Evolutionary conservation across 164 flowering plant species (phyloP), one percentile per base, ranked within the genome.

Genomic region (Hamamelis virginiana): DNA sequence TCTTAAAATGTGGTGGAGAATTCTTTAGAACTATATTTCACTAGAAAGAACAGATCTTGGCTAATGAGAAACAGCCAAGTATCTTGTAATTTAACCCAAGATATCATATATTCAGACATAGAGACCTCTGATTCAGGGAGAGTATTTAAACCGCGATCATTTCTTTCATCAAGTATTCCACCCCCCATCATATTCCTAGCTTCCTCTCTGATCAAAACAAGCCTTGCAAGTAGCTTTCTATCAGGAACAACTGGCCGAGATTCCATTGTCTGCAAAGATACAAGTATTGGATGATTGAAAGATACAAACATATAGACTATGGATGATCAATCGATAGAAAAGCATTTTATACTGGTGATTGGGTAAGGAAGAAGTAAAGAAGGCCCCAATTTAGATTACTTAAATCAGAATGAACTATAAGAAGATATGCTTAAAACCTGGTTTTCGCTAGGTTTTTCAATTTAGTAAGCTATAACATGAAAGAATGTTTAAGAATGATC

Each of bases 141-240:
- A 21, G 89, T 92, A 74, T 23, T 86, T 13, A 95, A 80, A 68
- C 98, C 98, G 48, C 96, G 91, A 66, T 91, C 91, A 82, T 95
- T 91, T 81, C 98, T 87, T 80, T 91, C 97, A 81, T 95, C 98
- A 66, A 95, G 78, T 69, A 95, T 85, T 68, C 98, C 97, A 76
- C 98, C 97, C 68, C 98, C 98, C 98, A 95, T 89, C 98, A 95
- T 89, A 77, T 88, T 87, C 60, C 94, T 84, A 74, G 98, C 96
- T 79, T 95, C 98, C 81, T 95, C 97, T 80, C 97, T 87, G 66
- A 95, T 87, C 76, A 92, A 80, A 74, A 95, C 97, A 73, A 95
- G 97, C 78, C 98, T 87, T 33, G 97, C 94, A 64, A 95, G 94
- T 21, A 95, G 82, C 82, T 95, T 92, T 41, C 98, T 65, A 71